These are phyloP conservation scores for Xylaria sp. DNA, from an alignment of 2,329 filamentous ascomycete genomes.

Conservation along the genomic window DNA sequence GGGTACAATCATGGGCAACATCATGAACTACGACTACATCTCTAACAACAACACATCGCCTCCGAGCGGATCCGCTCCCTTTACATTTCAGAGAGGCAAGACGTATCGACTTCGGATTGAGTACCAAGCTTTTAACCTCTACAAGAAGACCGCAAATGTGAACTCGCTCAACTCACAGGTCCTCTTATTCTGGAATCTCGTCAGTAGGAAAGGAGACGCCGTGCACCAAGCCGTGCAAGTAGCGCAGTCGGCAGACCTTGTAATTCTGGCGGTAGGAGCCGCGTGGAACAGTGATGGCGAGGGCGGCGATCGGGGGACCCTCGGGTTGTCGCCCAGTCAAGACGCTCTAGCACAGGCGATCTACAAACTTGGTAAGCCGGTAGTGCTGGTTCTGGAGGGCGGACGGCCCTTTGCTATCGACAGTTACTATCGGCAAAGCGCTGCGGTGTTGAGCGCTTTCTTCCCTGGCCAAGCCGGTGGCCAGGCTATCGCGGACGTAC, in stretches of 20 bases:
- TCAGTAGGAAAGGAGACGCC: slow-evolving; percentile 42
- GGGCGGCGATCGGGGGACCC: slow-evolving; percentile 47
- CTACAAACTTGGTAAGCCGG: slow-evolving; percentile 47
- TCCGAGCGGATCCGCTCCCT: slow-evolving; percentile 45
- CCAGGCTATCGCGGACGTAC: slow-evolving; percentile 44
- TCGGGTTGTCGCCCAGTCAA: slow-evolving; percentile 46
- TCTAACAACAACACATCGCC: slow-evolving; percentile 44
- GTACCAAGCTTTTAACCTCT: slow-evolving; percentile 49
- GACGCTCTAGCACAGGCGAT: slow-evolving; percentile 46
- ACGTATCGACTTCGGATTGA: slow-evolving; percentile 47
- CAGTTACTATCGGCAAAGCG: slow-evolving; percentile 44
- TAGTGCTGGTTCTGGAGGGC: slow-evolving; percentile 49
- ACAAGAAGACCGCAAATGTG: slow-evolving; percentile 47
- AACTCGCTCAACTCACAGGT: slow-evolving; percentile 50
- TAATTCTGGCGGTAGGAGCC: slow-evolving; percentile 48
- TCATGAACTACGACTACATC: slow-evolving; percentile 46
- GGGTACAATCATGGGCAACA: slow-evolving; percentile 48
- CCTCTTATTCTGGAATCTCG: slow-evolving; percentile 52
- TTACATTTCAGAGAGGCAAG: slow-evolving; percentile 45
- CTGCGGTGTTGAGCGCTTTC: slow-evolving; percentile 48
- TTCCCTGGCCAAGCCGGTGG: slow-evolving; percentile 44
- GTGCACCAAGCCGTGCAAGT: slow-evolving; percentile 43
- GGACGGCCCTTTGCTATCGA: slow-evolving; percentile 50
- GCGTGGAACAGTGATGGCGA: slow-evolving; percentile 54
- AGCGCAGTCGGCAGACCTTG: slow-evolving; percentile 45